Evolutionary conservation across 495 filamentous ascomycete species (phyloP), one percentile per base, ranked within the genome.

Genomic region (Acidiella bohemica): DNA sequence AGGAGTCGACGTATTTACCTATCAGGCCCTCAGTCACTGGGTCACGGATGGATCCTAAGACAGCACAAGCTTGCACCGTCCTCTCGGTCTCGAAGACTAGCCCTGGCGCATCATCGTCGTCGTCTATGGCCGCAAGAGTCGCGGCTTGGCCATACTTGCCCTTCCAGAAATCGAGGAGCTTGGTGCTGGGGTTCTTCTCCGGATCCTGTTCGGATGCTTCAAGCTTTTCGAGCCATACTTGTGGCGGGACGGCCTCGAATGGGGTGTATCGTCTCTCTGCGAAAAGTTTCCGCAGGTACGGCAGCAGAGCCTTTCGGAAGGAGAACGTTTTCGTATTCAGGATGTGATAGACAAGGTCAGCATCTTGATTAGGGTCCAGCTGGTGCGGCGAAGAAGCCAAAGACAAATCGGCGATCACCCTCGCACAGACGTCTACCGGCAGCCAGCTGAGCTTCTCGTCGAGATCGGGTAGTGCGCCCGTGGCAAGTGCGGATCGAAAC

Each of bases 161-260:
- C 4, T 24, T 25, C 34, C 52, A 80, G 57, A 72, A 76, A 8
- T 63, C 66, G n/a, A 70, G 53, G 33, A 80, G 54, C 47, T 78
- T 78, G 26, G 75, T 66, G 3, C 72, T 66, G 1, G 76, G 73
- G 40, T 78, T 79, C 31, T 61, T 61, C 30, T 61, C 59, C 0
- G 70, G 67, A 38, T 69, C 62, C 4, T 47, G 53, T 9, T 74
- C 60, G 18, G 59, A 54, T 12, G 34, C 35, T 4, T 50, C 54
- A 12, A 78, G 51, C 35, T 55, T 58, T 19, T 59, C 24, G 5
- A 76, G 34, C 75, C 74, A 80, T 24, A 64, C 54, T 8, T 53
- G 44, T 20, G 65, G 63, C 0, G 60, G 39, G 0, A 76, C 58
- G 0, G 49, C 53, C 6, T 68, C 60, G 44, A 78, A 75, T 4